These are phyloP conservation scores for Musa beccarii DNA, from an alignment of 176 grass and related monocot species.

Conservation along the genomic window DNA sequence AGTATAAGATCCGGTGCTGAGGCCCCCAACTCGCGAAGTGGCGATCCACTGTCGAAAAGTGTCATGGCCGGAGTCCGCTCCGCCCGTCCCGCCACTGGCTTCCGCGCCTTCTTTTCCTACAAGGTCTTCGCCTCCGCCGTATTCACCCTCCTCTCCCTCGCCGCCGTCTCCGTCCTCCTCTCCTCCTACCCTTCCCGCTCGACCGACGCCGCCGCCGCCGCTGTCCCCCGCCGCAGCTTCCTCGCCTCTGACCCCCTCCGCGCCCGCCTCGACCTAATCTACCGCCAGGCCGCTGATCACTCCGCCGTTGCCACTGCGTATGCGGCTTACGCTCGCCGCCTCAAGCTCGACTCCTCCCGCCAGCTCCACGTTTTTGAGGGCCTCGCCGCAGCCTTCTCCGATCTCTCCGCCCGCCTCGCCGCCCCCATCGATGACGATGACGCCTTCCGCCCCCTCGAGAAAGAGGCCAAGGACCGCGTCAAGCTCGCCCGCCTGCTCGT, in stretches of 20 bases:
- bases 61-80: constrained; percentile 56
- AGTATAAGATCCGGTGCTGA: too few species aligned
- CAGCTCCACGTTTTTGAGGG: constrained; percentile 55
- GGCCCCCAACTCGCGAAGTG: too few species aligned
- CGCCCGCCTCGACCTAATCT: constrained; percentile 41
- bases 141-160: constrained; percentile 28
- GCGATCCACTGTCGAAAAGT: too few species aligned
- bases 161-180: constrained; percentile 44
- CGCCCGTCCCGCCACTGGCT: constrained; percentile 28
- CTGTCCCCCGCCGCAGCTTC: not conserved
- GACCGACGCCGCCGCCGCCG: constrained; percentile 7
- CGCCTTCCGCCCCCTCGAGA: constrained; percentile 57
- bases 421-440: constrained; percentile 41
- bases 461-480: constrained; percentile 56
- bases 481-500: constrained; percentile 71
- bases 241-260: constrained; percentile 20
- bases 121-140: constrained; percentile 25
- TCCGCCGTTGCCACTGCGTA: constrained; percentile 67
- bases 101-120: constrained; percentile 25
- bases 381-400: constrained; percentile 10
- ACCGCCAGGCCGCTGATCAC: constrained; percentile 65
- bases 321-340: constrained; percentile 56
- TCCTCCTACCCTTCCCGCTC: constrained; percentile 30
- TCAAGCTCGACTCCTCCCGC: constrained; percentile 55
- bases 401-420: constrained; percentile 39